Conservation (phyloP, 176 grass and related monocot genomes). For the Pontederia crassipes region DNA sequence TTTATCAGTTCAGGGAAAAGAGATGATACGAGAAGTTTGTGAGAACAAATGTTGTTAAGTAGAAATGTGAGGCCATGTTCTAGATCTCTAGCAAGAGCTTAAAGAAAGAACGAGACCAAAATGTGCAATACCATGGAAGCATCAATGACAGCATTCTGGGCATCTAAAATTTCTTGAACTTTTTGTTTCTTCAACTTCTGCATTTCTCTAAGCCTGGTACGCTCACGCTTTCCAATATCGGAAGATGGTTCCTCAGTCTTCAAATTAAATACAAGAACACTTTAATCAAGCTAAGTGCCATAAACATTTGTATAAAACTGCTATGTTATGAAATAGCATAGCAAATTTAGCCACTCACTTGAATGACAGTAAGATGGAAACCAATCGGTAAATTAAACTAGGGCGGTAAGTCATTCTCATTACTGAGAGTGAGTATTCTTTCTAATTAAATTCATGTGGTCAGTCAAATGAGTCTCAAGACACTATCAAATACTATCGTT, state of each 20-base stretch:
- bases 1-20: not conserved
- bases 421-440: too few species aligned
- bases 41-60: not conserved
- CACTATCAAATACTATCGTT: too few species aligned
- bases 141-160: constrained; percentile 51
- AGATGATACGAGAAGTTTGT: not conserved
- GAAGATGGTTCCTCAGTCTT: constrained; percentile 28
- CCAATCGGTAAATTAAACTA: too few species aligned
- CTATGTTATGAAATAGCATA: not conserved
- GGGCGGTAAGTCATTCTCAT: too few species aligned
- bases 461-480: too few species aligned
- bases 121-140: constrained; percentile 39
- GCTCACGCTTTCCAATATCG: constrained; percentile 46
- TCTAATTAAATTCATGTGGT: too few species aligned
- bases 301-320: not conserved
- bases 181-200: constrained; percentile 63
- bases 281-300: not conserved
- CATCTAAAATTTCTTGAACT: constrained; percentile 49
- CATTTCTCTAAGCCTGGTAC: constrained; percentile 48
- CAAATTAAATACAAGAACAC: constrained; percentile 18
- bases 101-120: not conserved
- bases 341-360: too few species aligned
- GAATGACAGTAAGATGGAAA: too few species aligned
- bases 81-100: not conserved
- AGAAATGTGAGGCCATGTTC: not conserved